These are phyloP conservation scores for Hirschfeldia incana DNA, from an alignment of 345 rosid genomes.

Conservation along the genomic window DNA sequence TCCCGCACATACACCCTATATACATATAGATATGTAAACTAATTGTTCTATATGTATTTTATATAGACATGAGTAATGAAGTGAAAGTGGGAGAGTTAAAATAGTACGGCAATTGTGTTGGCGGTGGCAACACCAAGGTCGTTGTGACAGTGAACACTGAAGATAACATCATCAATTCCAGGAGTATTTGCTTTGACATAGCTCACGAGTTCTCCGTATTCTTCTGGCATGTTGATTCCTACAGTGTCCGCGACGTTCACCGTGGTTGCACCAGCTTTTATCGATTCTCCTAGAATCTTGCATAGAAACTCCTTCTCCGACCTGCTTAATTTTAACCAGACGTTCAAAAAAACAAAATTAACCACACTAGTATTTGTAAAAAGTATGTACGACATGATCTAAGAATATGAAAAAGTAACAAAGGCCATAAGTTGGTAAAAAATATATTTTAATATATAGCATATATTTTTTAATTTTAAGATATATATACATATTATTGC, in stretches of 20 bases:
- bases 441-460: not conserved
- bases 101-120: constrained; percentile 70
- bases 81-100: not conserved
- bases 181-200: constrained; percentile 82
- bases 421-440: not conserved
- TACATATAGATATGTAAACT: constrained; percentile 3
- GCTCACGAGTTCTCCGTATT: constrained; percentile 67
- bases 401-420: not conserved
- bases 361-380: not conserved
- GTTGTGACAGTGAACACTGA: constrained; percentile 93
- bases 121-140: constrained; percentile 97
- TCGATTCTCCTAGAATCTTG: constrained; percentile 74
- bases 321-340: not conserved
- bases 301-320: constrained; percentile 47
- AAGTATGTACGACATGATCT: not conserved
- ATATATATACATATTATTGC: not conserved
- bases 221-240: constrained; percentile 69
- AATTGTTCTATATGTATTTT: not conserved
- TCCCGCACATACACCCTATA: constrained; percentile 78
- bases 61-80: not conserved
- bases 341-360: too few species aligned
- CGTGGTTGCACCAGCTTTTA: constrained; percentile 86
- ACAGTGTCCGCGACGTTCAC: constrained; percentile 88
- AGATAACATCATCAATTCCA: constrained; percentile 71
- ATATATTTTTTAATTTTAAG: not conserved